Conservation (phyloP, 805 yeast genomes). For the Candida chilensis region DNA sequence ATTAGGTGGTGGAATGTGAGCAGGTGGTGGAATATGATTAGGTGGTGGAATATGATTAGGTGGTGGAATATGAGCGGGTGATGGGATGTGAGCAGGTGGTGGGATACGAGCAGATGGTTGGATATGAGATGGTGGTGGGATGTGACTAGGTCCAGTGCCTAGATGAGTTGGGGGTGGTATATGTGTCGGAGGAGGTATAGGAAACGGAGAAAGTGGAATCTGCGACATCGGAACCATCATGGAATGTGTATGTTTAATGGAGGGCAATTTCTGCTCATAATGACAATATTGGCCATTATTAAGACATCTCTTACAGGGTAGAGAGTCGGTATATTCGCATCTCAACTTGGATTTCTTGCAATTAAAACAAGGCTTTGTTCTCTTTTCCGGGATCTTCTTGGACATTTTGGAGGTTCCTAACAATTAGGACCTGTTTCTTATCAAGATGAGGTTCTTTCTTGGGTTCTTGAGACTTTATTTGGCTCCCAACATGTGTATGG, state of each 20-base stretch:
- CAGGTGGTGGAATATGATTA: background rate
- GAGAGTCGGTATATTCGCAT: slow-evolving; percentile 37
- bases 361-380: slow-evolving; percentile 52
- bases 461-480: too few species aligned
- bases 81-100: background rate
- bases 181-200: slow-evolving; percentile 3
- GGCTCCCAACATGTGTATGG: too few species aligned
- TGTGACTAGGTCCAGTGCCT: background rate
- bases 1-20: background rate
- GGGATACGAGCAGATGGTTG: background rate
- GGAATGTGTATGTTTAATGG: slow-evolving; percentile 17
- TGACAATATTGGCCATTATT: slow-evolving; percentile 44
- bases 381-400: slow-evolving; percentile 16
- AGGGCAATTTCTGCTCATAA: slow-evolving; percentile 45
- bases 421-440: too few species aligned
- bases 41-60: slow-evolving; percentile 1
- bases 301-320: slow-evolving; percentile 53
- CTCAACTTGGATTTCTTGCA: slow-evolving; percentile 58
- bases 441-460: too few species aligned
- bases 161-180: slow-evolving; percentile 4
- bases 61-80: background rate
- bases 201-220: background rate
- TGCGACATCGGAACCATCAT: background rate
- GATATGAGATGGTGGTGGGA: slow-evolving; percentile 4
- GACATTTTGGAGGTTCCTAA: too few species aligned